Evolutionary conservation across 1,284 basidiomycete species (phyloP), one percentile per base, ranked within the genome.

Genomic region (Vanrija sp.): DNA sequence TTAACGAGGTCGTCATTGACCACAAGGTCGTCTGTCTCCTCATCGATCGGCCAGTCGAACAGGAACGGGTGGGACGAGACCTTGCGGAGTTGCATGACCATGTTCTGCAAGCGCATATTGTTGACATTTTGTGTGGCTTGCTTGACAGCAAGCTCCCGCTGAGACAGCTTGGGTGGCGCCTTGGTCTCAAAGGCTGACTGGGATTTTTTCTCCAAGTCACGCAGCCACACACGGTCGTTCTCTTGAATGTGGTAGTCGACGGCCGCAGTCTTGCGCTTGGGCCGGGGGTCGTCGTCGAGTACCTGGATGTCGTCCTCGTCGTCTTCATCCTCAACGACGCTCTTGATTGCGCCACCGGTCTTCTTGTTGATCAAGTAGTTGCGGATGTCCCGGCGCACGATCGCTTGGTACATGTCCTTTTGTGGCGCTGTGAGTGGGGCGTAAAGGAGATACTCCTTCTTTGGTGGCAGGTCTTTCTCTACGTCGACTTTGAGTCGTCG

Each of bases 391-490:
- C 89, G 85, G 25, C 82, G 79, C 9, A 91, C 78, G 26, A 91
- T 84, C 7, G 84, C 84, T 57, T 94, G 86, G 68, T 96, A 97
- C 15, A 95, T 79, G 55, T 89, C 84, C 52, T 87, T 86, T 67
- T 98, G 94, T 44, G 82, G 80, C 45, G 84, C 79, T 44, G 86
- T 95, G 6, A 97, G 79, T 1, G 92, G 93, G 0, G 93, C 91
- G 63, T 95, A 96, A 0, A 97, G 81, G 5, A 96, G 84, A 65
- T 98, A 97, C 78, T 97, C 94, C 76, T 95, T 97, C 81, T 97
- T 97, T 16, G 78, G 78, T 10, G 83, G 83, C 9, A 98, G 80
- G 50, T 84, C 82, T 52, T 84, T 83, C 71, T 93, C 91, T 9
- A 98, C 94, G 61, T 98, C 95, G 19, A 80, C 85, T 75, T 98